These are phyloP conservation scores for Aschersonia sp. DNA, from an alignment of 2,329 filamentous ascomycete genomes.

Conservation along the genomic window DNA sequence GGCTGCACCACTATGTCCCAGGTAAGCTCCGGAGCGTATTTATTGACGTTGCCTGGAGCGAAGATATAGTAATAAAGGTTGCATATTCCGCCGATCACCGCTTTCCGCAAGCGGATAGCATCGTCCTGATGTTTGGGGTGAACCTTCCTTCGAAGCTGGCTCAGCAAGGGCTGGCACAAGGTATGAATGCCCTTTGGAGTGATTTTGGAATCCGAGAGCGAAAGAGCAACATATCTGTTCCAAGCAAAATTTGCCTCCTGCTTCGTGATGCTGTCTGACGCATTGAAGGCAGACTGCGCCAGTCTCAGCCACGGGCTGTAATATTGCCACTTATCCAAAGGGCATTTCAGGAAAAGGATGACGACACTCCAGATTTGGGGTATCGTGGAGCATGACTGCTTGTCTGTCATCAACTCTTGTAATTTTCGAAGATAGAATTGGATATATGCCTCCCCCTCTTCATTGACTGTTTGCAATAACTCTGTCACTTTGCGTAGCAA, in stretches of 20 bases:
- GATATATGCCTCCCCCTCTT: slow-evolving; percentile 45
- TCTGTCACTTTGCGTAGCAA: slow-evolving; percentile 54
- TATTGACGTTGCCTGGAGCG: slow-evolving; percentile 46
- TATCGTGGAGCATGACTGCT: slow-evolving; percentile 38
- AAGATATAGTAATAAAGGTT: slow-evolving; percentile 75
- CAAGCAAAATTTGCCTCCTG: slow-evolving; percentile 71
- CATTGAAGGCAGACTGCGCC: slow-evolving; percentile 75
- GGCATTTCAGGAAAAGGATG: slow-evolving; percentile 60
- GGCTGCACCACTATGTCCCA: slow-evolving; percentile 65
- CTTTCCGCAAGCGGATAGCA: slow-evolving; percentile 29
- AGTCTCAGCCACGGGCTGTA: slow-evolving; percentile 63
- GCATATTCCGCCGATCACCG: slow-evolving; percentile 56
- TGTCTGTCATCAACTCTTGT: slow-evolving; percentile 51
- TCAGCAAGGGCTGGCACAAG: slow-evolving; percentile 53
- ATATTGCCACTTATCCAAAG: slow-evolving; percentile 54
- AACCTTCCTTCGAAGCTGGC: slow-evolving; percentile 53
- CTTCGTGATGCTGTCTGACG: slow-evolving; percentile 53
- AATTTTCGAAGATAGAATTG: slow-evolving; percentile 55
- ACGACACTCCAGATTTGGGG: slow-evolving; percentile 84
- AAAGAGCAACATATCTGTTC: slow-evolving; percentile 67
- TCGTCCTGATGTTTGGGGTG: slow-evolving; percentile 41
- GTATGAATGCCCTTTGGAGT: slow-evolving; percentile 17
- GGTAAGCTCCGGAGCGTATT: slow-evolving; percentile 53
- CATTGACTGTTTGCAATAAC: slow-evolving; percentile 35
- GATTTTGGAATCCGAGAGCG: slow-evolving; percentile 50